phyloP scores from a whole-genome alignment of 139 green algal species.

The Eudorina sp. region DNA sequence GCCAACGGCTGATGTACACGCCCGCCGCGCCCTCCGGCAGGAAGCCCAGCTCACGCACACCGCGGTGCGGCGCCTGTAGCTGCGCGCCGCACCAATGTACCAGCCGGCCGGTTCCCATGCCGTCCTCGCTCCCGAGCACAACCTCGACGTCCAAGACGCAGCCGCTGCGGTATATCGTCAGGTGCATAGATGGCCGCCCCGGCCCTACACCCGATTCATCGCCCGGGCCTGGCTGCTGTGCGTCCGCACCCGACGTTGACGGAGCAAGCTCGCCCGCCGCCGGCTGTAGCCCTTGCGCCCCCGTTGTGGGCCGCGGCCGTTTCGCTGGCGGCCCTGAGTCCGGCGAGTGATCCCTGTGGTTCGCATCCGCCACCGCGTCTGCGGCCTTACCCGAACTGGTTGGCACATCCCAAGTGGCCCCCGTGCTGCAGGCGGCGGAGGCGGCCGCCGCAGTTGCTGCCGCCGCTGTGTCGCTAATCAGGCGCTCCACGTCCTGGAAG shows the following conservation, averaged over 20 bases:
- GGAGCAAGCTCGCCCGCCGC: not conserved
- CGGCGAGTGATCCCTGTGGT: not conserved
- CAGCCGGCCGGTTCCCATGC: constrained; percentile 84
- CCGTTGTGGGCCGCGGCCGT: not conserved
- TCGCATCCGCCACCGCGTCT: not conserved
- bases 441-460: constrained; percentile 32
- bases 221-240: not conserved
- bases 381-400: too few relatives aligned
- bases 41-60: constrained; percentile 87
- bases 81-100: constrained; percentile 89
- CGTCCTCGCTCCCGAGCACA: constrained; percentile 73
- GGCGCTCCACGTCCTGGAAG: constrained; percentile 79
- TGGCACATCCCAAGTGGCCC: not conserved
- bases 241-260: not conserved
- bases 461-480: constrained; percentile 43
- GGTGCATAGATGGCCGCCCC: not conserved
- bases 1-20: constrained; percentile 82
- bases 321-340: not conserved
- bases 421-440: not conserved
- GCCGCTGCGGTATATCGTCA: constrained; percentile 65
- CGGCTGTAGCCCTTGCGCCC: not conserved
- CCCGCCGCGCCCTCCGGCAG: constrained; percentile 66
- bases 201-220: not conserved
- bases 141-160: constrained; percentile 73
- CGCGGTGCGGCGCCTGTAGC: constrained; percentile 79